A percentile compares a stretch with the other conserved stretches of the same genome.
phyloP scores from a whole-genome alignment of 2,329 filamentous ascomycete genomes.

The Penicillium sp. region DNA sequence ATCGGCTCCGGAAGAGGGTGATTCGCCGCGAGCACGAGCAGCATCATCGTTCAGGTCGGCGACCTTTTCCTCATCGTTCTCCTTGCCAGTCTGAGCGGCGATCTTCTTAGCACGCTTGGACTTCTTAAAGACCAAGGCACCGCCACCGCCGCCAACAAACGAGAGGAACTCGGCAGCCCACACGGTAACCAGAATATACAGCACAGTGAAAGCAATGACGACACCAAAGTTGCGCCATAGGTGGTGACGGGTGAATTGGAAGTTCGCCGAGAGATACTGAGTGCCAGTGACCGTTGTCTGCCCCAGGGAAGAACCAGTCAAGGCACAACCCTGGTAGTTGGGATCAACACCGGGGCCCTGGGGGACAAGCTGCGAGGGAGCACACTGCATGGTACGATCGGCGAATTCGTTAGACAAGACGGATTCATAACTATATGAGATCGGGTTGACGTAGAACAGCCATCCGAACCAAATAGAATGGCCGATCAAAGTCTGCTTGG shows the following conservation, averaged over 20 bases:
- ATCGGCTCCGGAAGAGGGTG: conserved; percentile 28
- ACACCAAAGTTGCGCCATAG: conserved; percentile 75
- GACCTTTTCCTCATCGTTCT: conserved; percentile 60
- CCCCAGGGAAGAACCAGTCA: conserved; percentile 57
- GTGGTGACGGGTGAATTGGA: conserved; percentile 57
- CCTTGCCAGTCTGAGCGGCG: conserved; percentile 44
- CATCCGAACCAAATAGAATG: conserved; percentile 66
- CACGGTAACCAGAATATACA: conserved; percentile 72
- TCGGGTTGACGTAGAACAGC: conserved; percentile 56
- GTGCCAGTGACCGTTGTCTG: conserved; percentile 53
- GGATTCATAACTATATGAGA: conserved; percentile 64
- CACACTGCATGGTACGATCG: conserved; percentile 57
- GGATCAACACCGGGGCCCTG: conserved; percentile 56
- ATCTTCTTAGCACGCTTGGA: conserved; percentile 59
- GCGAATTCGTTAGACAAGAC: conserved; percentile 67
- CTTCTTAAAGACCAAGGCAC: conserved; percentile 69
- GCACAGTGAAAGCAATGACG: conserved; percentile 69
- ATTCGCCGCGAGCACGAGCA: conserved; percentile 29
- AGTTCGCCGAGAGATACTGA: conserved; percentile 55
- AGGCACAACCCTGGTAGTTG: conserved; percentile 60
- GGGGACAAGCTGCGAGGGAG: conserved; percentile 59
- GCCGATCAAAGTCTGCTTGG: conserved; percentile 58
- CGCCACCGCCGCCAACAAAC: conserved; percentile 62
- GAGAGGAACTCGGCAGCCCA: conserved; percentile 67
- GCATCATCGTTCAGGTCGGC: conserved; percentile 27